Base-by-base conservation (phyloP, 2,329 filamentous ascomycete species). In the Cytospora mali region DNA sequence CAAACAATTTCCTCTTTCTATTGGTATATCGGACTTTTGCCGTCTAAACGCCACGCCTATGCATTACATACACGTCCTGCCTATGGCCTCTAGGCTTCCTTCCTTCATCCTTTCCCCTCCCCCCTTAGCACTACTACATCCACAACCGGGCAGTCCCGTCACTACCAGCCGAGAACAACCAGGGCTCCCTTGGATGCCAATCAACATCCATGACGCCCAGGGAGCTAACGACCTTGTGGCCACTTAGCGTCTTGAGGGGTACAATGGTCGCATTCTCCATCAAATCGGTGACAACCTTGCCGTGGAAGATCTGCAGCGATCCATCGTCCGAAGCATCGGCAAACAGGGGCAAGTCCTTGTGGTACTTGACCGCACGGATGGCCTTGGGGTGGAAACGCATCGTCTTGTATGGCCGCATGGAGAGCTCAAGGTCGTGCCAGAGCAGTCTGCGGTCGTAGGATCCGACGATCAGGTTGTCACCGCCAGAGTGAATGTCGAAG, bases 191-290 rank as follows among this genome's bases (percentile, higher is more conserved):
- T 6, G 93, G 92, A 80, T 99, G 95, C 96, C 96, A 99, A 72
- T 97, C 92, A 29, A 99, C 80, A 74, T 97, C 94, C 81, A 98
- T 83, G 18, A 98, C 93, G 68, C 95, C 95, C 62, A 99, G 78
- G 68, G 93, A 89, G 72, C 86, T 90, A 72, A 90, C 89, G 3
- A 98, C 88, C 76, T 89, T 91, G 78, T 99, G 95, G 1, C 95
- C 95, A 72, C 86, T 89, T 55, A 99, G 83, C 71, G 96, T 92
- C 83, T 98, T 99, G 66, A 99, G 84, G 10, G 95, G 95, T 57
- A 98, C 95, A 71, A 99, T 97, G 16, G 90, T 96, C 7, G 95
- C 93, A 72, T 97, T 97, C 80, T 96, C 93, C 86, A 99, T 92
- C 74, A 97, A 81, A 74, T 99, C 95, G 65, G 88, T 92, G 31